Conservation (phyloP, 257 asterid genomes). For the Ocimum tenuiflorum region DNA sequence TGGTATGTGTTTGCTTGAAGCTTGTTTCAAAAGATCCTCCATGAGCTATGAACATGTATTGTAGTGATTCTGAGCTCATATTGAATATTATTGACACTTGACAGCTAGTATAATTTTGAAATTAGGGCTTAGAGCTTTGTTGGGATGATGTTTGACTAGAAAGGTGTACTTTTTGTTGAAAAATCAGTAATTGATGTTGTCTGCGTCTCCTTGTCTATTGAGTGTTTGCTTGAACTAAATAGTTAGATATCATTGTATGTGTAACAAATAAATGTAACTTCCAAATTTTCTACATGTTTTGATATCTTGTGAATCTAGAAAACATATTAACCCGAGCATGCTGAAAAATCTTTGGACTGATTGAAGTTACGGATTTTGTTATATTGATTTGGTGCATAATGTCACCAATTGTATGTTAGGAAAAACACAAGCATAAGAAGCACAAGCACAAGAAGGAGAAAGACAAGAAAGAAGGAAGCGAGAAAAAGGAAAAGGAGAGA, state of each 20-base stretch:
- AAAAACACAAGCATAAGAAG: constrained; percentile 40
- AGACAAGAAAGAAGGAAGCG: constrained; percentile 42
- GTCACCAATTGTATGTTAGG: constrained; percentile 25
- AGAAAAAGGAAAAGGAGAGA: constrained; percentile 41
- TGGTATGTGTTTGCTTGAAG: neutral
- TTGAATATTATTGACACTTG: neutral
- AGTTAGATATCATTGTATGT: neutral
- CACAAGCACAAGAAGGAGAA: constrained; percentile 48
- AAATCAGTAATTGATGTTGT: neutral
- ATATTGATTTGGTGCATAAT: neutral
- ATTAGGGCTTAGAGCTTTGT: neutral
- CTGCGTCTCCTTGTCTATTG: neutral
- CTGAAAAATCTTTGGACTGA: neutral
- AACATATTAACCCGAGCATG: neutral
- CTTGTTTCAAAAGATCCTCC: neutral
- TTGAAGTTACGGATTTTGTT: neutral
- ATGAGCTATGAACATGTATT: neutral
- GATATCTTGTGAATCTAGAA: neutral
- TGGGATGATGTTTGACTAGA: neutral
- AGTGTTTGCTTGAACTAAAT: neutral
- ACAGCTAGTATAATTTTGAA: neutral
- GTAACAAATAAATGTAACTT: neutral
- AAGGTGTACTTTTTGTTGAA: neutral
- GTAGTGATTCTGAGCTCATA: neutral
- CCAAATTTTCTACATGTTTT: too few species aligned